phyloP scores from a whole-genome alignment of 768 basidiomycete genomes.

The Suillus spraguei region DNA sequence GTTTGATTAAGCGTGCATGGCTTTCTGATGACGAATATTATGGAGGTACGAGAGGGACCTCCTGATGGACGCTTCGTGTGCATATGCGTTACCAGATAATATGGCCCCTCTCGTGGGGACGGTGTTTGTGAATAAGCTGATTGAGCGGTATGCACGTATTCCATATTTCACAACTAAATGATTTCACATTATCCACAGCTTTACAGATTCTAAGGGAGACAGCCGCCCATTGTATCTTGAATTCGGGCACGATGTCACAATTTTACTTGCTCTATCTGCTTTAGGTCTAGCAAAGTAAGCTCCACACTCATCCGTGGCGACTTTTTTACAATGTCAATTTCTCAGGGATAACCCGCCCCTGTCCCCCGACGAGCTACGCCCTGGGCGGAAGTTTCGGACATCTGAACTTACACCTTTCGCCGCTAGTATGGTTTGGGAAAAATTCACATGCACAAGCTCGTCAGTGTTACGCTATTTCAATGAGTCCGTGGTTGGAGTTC shows the following conservation, averaged over 20 bases:
- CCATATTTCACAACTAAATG: background rate
- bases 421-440: constrained; percentile 47
- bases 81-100: constrained; percentile 34
- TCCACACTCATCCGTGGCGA: background rate
- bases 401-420: constrained; percentile 45
- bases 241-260: constrained; percentile 43
- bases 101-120: constrained; percentile 38
- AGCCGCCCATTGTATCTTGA: constrained; percentile 34
- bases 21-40: background rate
- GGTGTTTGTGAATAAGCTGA: constrained; percentile 35
- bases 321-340: background rate
- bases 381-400: constrained; percentile 39
- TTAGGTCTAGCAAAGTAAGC: constrained; percentile 35
- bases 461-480: constrained; percentile 14
- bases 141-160: constrained; percentile 29
- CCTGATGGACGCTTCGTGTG: constrained; percentile 38
- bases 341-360: constrained; percentile 37
- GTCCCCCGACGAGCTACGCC: constrained; percentile 26
- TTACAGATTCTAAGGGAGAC: constrained; percentile 32
- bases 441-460: constrained; percentile 40
- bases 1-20: background rate
- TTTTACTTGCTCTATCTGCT: constrained; percentile 37
- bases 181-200: constrained; percentile 12
- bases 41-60: constrained; percentile 37
- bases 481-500: background rate